A percentile compares a stretch with the other conserved stretches of the same genome.
Evolutionary conservation across 129 eudicot species (phyloP).

Genomic region (Pulicaria dysenterica): DNA sequence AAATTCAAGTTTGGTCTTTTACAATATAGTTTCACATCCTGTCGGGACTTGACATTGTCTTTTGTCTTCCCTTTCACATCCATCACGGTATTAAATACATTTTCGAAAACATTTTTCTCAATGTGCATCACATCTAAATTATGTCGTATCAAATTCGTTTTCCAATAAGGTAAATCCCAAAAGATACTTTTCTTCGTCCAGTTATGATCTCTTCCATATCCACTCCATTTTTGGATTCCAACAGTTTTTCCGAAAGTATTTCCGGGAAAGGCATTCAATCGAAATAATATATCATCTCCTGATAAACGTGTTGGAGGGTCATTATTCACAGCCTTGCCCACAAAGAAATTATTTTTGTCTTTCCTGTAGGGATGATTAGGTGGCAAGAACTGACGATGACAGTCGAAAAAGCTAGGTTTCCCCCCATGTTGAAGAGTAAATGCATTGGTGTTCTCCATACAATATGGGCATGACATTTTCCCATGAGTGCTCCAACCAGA

Average conservation of each 20-base stretch:
- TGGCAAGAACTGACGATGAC: slow-evolving; percentile 22
- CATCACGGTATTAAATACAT: slow-evolving; percentile 10
- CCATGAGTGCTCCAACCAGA: slow-evolving; percentile 22
- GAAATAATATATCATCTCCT: background rate
- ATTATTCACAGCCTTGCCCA: background rate
- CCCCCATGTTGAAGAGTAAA: background rate
- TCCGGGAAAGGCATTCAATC: background rate
- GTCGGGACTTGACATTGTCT: slow-evolving; percentile 9
- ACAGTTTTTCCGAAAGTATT: background rate
- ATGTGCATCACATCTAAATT: slow-evolving; percentile 18
- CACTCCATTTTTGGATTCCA: background rate
- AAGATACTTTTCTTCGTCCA: slow-evolving; percentile 13
- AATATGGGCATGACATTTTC: slow-evolving; percentile 9
- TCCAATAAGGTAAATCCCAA: slow-evolving; percentile 14
- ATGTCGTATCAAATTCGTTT: background rate
- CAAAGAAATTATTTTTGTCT: background rate
- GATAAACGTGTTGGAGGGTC: background rate
- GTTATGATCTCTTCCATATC: background rate
- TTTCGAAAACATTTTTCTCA: slow-evolving; percentile 10
- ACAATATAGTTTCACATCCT: background rate
- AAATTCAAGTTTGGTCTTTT: background rate
- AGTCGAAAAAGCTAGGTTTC: slow-evolving; percentile 13
- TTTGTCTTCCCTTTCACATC: slow-evolving; percentile 21
- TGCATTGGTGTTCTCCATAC: slow-evolving; percentile 4
- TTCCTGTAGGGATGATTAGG: background rate